Evolutionary conservation across 345 rosid species (phyloP).

Genomic region (Dovyalis caffra): DNA sequence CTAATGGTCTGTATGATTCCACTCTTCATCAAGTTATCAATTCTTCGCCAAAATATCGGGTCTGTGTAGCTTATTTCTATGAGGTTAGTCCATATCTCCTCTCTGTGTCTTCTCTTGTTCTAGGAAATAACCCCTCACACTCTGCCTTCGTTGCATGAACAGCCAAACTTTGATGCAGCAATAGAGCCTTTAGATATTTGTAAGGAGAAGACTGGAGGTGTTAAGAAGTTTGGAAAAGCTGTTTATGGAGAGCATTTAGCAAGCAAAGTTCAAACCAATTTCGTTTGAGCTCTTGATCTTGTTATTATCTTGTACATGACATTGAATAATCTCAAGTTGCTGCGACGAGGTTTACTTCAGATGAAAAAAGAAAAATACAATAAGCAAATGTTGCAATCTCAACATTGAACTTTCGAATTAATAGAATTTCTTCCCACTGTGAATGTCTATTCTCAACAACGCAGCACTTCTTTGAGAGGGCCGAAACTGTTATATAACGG

Average conservation of each 20-base stretch:
- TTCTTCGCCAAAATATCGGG: slow-evolving; percentile 51
- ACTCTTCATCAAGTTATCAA: slow-evolving; percentile 76
- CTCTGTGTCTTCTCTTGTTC: not conserved
- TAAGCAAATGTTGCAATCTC: too few species aligned
- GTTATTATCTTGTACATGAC: not conserved
- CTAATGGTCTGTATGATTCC: slow-evolving; percentile 82
- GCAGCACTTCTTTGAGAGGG: too few species aligned
- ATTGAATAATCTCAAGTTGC: not conserved
- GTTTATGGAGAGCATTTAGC: slow-evolving; percentile 86
- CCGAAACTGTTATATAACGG: too few species aligned
- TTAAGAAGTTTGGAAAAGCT: slow-evolving; percentile 49
- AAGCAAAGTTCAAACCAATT: slow-evolving; percentile 66
- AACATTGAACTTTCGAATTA: too few species aligned
- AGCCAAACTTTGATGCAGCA: slow-evolving; percentile 66
- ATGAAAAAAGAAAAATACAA: not conserved
- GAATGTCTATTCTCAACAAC: too few species aligned
- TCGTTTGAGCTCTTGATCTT: slow-evolving; percentile 21
- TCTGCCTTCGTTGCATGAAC: slow-evolving; percentile 15
- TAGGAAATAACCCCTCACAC: not conserved
- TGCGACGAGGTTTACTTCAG: not conserved
- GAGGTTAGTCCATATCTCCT: slow-evolving; percentile 49
- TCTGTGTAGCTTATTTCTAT: slow-evolving; percentile 67
- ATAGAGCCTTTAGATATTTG: slow-evolving; percentile 79
- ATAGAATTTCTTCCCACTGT: too few species aligned
- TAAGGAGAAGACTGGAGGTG: slow-evolving; percentile 40